phyloP scores from a whole-genome alignment of 2,329 filamentous ascomycete genomes.

The Arthrocladium fulminans region DNA sequence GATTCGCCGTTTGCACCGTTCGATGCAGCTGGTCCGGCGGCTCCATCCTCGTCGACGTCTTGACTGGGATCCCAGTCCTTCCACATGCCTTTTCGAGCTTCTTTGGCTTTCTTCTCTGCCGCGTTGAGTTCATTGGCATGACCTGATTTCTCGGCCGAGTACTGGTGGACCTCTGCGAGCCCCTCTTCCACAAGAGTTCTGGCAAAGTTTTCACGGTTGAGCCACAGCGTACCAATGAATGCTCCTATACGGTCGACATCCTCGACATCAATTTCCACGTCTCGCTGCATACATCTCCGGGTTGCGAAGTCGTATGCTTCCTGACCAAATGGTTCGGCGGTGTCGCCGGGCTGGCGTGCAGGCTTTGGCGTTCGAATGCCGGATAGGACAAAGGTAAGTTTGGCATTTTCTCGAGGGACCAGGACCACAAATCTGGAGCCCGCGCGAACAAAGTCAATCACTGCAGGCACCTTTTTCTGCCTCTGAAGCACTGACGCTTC shows the following conservation, averaged over 20 bases:
- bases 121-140: constrained; percentile 79
- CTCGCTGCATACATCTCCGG: constrained; percentile 80
- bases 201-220: constrained; percentile 92
- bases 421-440: constrained; percentile 88
- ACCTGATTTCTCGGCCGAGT: constrained; percentile 91
- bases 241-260: constrained; percentile 94
- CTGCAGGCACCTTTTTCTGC: constrained; percentile 82
- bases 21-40: constrained; percentile 30
- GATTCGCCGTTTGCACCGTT: constrained; percentile 45
- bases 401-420: constrained; percentile 84
- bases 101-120: constrained; percentile 83
- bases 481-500: constrained; percentile 79
- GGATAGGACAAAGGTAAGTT: constrained; percentile 87
- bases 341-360: constrained; percentile 67
- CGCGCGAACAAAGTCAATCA: constrained; percentile 98
- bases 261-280: constrained; percentile 91
- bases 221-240: constrained; percentile 89
- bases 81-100: constrained; percentile 80
- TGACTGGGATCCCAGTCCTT: constrained; percentile 87
- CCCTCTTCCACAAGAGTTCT: constrained; percentile 90
- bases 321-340: constrained; percentile 86
- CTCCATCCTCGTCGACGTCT: constrained; percentile 57
- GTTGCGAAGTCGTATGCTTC: constrained; percentile 90
- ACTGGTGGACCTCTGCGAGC: constrained; percentile 81
- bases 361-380: constrained; percentile 86